Conservation (phyloP, 83 land plant species). For the Thuja plicata region DNA sequence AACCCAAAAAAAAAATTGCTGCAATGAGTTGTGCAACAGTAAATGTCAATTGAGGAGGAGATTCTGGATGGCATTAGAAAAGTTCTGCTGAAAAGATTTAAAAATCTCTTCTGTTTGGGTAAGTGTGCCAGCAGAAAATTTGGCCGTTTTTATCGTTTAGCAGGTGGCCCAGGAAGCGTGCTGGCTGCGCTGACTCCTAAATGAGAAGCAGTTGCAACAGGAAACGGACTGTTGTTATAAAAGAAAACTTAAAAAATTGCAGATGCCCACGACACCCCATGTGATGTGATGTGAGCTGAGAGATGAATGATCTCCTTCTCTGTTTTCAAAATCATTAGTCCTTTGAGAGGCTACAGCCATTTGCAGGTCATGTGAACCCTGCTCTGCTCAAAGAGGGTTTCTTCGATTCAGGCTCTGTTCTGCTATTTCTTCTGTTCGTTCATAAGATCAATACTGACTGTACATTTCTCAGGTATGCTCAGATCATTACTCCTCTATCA, state of each 20-base stretch:
- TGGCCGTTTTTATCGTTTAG: neutral
- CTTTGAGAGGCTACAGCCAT: neutral
- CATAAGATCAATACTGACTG: too few species aligned
- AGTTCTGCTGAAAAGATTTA: neutral
- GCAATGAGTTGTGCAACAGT: too few species aligned
- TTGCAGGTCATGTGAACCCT: neutral
- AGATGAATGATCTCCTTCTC: neutral
- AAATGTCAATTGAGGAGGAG: neutral
- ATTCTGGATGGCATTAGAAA: neutral
- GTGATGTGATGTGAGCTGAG: neutral
- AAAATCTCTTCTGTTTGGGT: neutral
- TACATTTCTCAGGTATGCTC: too few species aligned
- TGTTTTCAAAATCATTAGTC: neutral
- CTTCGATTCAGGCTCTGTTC: neutral
- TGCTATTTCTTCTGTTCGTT: neutral
- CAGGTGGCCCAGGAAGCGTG: neutral
- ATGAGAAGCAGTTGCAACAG: neutral
- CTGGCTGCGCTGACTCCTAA: neutral
- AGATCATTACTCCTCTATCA: too few species aligned
- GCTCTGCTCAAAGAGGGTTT: neutral
- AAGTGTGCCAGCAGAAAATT: neutral
- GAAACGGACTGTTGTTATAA: neutral
- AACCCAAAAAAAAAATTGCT: too few species aligned
- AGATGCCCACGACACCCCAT: constrained; percentile 8
- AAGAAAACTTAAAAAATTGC: neutral